These are phyloP conservation scores for Kodamaea ohmeri DNA, from an alignment of 1,139 yeast species.

Conservation along the genomic window DNA sequence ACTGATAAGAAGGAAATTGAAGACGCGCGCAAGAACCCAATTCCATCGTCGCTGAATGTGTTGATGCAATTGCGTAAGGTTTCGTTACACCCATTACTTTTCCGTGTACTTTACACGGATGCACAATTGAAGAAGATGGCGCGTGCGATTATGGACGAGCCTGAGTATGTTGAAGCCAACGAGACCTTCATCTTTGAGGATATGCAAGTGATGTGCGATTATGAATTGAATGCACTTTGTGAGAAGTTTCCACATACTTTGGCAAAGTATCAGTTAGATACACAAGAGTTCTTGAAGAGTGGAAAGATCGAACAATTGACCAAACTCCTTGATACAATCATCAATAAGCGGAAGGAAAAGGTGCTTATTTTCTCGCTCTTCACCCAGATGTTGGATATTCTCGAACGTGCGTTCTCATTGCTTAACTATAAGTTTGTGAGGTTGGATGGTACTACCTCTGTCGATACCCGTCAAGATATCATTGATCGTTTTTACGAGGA, in stretches of 20 bases:
- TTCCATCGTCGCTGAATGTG: constrained; percentile 49
- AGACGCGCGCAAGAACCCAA: constrained; percentile 32
- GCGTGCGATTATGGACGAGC: constrained; percentile 72
- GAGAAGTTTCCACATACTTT: constrained; percentile 67
- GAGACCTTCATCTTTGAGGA: constrained; percentile 77
- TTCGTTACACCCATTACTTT: constrained; percentile 68
- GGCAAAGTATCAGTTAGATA: constrained; percentile 51
- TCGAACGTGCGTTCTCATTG: constrained; percentile 70
- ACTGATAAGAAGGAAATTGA: constrained; percentile 37
- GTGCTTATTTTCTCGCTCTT: constrained; percentile 84
- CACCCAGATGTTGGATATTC: constrained; percentile 85
- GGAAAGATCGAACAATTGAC: constrained; percentile 69
- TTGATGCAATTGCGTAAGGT: constrained; percentile 75
- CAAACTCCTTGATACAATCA: constrained; percentile 57
- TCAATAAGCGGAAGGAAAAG: constrained; percentile 58
- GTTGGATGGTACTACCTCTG: constrained; percentile 91
- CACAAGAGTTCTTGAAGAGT: constrained; percentile 62
- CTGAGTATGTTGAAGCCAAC: constrained; percentile 75
- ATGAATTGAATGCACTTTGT: constrained; percentile 77
- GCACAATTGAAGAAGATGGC: constrained; percentile 63
- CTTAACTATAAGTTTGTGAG: constrained; percentile 73
- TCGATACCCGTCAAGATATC: constrained; percentile 87
- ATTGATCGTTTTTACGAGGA: constrained; percentile 89
- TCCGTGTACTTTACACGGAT: constrained; percentile 61
- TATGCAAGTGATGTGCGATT: constrained; percentile 95